Evolutionary conservation across 2,329 filamentous ascomycete species (phyloP).

Genomic region (Ceratocystis lukuohia): DNA sequence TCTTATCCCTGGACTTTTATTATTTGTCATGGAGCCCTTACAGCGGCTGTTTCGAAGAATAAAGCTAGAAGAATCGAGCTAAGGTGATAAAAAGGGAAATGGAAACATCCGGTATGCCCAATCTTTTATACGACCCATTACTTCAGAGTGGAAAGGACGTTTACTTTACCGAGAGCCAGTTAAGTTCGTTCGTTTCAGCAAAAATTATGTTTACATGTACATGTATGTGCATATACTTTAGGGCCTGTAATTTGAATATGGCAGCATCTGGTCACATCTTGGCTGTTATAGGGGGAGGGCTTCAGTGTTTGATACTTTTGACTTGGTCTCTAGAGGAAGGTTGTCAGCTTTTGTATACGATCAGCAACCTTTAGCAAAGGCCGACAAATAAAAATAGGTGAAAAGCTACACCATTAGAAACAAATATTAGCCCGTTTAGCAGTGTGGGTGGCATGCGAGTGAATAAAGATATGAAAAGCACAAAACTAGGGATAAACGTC

Average conservation of each 20-base stretch:
- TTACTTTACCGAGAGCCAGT: neutral
- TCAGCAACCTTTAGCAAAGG: too few species aligned
- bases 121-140: neutral
- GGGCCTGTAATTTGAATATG: neutral
- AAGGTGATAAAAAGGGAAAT: neutral
- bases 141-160: neutral
- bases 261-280: too few species aligned
- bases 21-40: neutral
- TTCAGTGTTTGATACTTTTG: too few species aligned
- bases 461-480: neutral
- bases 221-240: neutral
- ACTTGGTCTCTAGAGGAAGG: too few species aligned
- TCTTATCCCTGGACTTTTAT: neutral
- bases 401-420: too few species aligned
- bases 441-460: too few species aligned
- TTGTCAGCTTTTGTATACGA: too few species aligned
- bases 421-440: too few species aligned
- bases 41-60: neutral
- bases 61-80: conserved; percentile 1
- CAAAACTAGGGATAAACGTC: neutral
- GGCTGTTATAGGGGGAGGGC: too few species aligned
- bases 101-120: neutral
- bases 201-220: neutral
- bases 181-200: too few species aligned
- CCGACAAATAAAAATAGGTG: too few species aligned